Conservation (phyloP, 2,329 filamentous ascomycete genomes). For the Podosphaera aphanis region DNA sequence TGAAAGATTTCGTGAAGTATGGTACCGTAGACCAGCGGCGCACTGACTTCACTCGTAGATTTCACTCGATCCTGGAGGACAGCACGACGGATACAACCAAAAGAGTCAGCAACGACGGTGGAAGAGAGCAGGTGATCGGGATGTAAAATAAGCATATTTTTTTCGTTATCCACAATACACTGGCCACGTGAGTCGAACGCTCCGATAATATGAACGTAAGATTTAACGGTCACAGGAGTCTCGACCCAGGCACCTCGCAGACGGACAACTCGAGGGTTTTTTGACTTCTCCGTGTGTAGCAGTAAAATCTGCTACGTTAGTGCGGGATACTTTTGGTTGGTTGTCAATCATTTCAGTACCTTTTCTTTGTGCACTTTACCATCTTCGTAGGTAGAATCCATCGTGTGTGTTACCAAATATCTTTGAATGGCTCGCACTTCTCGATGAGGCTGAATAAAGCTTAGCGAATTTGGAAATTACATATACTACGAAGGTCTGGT, state of each 20-base stretch:
- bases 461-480: constrained; percentile 29
- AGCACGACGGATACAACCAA: constrained; percentile 70
- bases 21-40: constrained; percentile 73
- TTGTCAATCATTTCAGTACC: constrained; percentile 24
- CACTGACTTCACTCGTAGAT: constrained; percentile 56
- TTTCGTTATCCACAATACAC: constrained; percentile 60
- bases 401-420: constrained; percentile 56
- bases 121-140: constrained; percentile 89
- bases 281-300: constrained; percentile 57
- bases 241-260: constrained; percentile 74
- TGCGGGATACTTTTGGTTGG: neutral
- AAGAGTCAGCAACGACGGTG: constrained; percentile 90
- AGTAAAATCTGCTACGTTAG: constrained; percentile 38
- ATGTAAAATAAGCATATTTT: constrained; percentile 73
- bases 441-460: constrained; percentile 36
- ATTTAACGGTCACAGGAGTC: constrained; percentile 48
- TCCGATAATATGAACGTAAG: constrained; percentile 72
- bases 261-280: constrained; percentile 41
- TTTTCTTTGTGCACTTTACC: constrained; percentile 45
- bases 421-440: constrained; percentile 61
- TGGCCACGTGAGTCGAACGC: constrained; percentile 44
- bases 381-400: constrained; percentile 44
- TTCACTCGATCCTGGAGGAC: constrained; percentile 91
- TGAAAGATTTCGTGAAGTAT: constrained; percentile 93
- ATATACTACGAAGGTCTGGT: constrained; percentile 16